Percentiles rank a stretch among this genome's conserved stretches.
Conservation (phyloP, 2,329 filamentous ascomycete species). For the Arthrobotrys iridis region DNA sequence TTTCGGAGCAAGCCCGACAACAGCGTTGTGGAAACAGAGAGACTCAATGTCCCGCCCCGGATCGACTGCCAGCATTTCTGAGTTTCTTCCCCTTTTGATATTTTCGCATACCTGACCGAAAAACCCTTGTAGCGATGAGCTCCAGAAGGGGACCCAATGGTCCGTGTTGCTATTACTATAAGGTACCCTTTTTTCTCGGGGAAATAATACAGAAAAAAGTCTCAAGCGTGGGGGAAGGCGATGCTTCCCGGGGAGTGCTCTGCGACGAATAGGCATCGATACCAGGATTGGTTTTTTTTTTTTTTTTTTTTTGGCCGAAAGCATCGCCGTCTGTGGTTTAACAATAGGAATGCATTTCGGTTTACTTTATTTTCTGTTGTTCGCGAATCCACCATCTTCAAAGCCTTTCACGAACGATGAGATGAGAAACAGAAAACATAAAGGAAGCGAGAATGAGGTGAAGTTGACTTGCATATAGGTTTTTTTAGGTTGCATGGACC, state of each 20-base stretch:
- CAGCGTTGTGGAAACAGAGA: constrained; percentile 8
- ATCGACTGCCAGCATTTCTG: constrained; percentile 20
- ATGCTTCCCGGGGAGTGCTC: neutral
- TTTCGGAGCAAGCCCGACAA: constrained; percentile 50
- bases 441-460: too few species aligned
- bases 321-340: too few species aligned
- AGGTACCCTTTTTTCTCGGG: neutral
- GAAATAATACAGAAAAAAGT: constrained; percentile 1
- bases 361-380: neutral
- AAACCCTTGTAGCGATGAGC: constrained; percentile 38
- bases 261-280: neutral
- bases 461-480: neutral
- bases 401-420: too few species aligned
- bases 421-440: too few species aligned
- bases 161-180: too few species aligned
- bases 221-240: constrained; percentile 24
- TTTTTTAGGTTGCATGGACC: constrained; percentile 27
- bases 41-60: constrained; percentile 16
- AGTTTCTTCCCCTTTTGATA: neutral
- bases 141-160: too few species aligned
- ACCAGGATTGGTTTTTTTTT: too few species aligned
- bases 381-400: too few species aligned
- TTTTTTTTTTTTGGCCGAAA: too few species aligned
- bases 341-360: neutral
- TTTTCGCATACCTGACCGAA: neutral